phyloP scores from a whole-genome alignment of 257 asterid species.

The Rubia yunnanensis region DNA sequence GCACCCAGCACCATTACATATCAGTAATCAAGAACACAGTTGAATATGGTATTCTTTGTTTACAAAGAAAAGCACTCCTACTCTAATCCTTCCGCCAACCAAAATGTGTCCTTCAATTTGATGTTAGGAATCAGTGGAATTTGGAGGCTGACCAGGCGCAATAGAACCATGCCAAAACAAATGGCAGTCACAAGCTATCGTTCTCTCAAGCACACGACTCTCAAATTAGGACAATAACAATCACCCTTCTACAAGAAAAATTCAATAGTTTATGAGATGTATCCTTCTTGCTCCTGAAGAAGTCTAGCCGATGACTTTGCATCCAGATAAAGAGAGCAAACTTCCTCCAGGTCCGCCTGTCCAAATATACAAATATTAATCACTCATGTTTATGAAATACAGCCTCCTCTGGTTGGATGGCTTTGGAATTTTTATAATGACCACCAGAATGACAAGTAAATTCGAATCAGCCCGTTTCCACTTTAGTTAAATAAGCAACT shows the following conservation, averaged over 20 bases:
- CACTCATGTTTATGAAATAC: neutral
- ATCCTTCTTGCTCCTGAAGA: conserved; percentile 95
- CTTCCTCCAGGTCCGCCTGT: conserved; percentile 95
- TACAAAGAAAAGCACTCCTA: neutral
- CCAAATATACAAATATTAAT: neutral
- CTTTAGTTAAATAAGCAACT: neutral
- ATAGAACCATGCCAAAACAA: neutral
- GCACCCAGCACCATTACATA: neutral
- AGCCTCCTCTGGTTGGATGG: neutral
- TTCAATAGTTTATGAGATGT: conserved; percentile 38
- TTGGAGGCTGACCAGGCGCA: too few species aligned
- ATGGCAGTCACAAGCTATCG: neutral
- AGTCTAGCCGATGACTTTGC: conserved; percentile 85
- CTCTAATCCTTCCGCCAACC: neutral
- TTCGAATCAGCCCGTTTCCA: neutral
- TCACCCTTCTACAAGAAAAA: neutral
- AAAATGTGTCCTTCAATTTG: neutral
- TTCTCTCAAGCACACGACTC: neutral
- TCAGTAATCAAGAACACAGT: neutral
- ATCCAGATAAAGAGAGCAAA: conserved; percentile 60
- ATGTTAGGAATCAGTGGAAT: neutral
- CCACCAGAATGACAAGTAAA: neutral
- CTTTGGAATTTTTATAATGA: neutral
- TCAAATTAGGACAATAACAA: neutral
- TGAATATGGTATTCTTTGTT: neutral